Conservation (phyloP, 306 rosid species). For the Urtica urens region DNA sequence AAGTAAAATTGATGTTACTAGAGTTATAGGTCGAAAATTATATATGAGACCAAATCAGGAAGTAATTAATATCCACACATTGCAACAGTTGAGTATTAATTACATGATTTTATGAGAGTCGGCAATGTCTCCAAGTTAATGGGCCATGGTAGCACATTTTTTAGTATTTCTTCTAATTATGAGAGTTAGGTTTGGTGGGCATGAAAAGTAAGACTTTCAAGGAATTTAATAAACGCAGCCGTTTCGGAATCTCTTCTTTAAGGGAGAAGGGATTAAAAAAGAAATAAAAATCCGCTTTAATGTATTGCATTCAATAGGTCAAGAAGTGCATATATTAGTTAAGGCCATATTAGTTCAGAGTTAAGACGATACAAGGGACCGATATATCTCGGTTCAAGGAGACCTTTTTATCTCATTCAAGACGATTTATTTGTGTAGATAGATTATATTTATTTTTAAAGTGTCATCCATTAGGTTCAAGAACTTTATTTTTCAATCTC, state of each 20-base stretch:
- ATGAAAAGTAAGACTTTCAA: conserved; percentile 3
- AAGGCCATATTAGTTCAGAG: too few species aligned
- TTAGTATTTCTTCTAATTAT: neutral
- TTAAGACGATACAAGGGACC: too few species aligned
- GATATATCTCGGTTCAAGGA: too few species aligned
- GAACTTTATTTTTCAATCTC: too few species aligned
- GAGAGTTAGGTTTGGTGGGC: conserved; percentile 6
- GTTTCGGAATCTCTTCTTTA: neutral
- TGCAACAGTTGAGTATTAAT: neutral
- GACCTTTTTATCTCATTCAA: too few species aligned
- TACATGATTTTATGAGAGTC: neutral
- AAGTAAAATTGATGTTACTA: too few species aligned
- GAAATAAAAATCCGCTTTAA: neutral
- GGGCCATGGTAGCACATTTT: neutral
- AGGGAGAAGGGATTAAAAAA: neutral
- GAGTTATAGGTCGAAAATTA: neutral
- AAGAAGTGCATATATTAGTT: too few species aligned
- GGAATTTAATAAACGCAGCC: neutral
- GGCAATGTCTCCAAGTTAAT: conserved; percentile 3
- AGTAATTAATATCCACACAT: neutral
- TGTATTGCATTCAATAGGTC: too few species aligned
- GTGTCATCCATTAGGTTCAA: too few species aligned
- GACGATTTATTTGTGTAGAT: too few species aligned
- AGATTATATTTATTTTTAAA: too few species aligned
- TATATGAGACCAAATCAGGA: neutral